phyloP scores from a whole-genome alignment of 1,284 basidiomycete species.

The Ganoderma meredithae region DNA sequence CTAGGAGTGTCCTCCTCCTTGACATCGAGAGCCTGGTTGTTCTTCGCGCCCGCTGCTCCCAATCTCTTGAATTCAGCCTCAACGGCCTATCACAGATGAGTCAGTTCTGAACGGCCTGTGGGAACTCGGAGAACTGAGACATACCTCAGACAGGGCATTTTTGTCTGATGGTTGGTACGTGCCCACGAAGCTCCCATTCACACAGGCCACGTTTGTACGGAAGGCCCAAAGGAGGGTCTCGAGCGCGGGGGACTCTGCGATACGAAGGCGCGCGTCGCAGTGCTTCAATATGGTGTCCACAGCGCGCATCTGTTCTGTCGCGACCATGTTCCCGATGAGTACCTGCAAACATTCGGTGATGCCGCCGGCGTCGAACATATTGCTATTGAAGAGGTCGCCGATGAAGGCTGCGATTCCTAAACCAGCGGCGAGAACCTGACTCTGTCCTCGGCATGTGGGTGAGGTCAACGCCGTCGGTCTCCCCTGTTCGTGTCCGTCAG shows the following conservation, averaged over 20 bases:
- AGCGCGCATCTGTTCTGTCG: constrained; percentile 43
- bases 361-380: constrained; percentile 36
- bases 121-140: not conserved
- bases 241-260: constrained; percentile 14
- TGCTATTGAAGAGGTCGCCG: constrained; percentile 42
- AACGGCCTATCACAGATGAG: not conserved
- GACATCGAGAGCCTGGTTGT: not conserved
- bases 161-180: constrained; percentile 1
- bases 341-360: constrained; percentile 39
- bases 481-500: constrained; percentile 26
- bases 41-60: not conserved
- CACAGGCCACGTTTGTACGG: not conserved
- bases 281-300: constrained; percentile 39
- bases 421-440: constrained; percentile 36
- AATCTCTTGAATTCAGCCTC: constrained; percentile 2
- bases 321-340: constrained; percentile 36
- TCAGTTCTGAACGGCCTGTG: not conserved
- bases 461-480: constrained; percentile 21
- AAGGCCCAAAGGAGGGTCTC: constrained; percentile 7
- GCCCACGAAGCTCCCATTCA: constrained; percentile 6
- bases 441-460: constrained; percentile 16
- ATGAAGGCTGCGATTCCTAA: constrained; percentile 41
- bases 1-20: not conserved
- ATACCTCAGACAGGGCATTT: constrained; percentile 3
- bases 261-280: constrained; percentile 26